These are phyloP conservation scores for Pontederia paniculata DNA, from an alignment of 176 grass and related monocot species.

Conservation along the genomic window DNA sequence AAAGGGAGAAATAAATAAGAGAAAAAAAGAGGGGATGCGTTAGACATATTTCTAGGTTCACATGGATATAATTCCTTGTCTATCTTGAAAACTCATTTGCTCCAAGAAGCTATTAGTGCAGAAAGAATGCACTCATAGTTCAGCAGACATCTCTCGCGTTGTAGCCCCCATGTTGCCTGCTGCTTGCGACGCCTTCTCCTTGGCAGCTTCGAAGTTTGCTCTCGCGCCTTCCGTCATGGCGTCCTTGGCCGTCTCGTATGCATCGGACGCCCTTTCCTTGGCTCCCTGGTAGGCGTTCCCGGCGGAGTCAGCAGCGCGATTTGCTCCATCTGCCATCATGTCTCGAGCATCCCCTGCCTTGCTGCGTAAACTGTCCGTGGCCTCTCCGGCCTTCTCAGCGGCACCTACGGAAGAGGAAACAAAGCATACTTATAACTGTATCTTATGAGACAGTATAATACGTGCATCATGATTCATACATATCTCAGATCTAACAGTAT, in stretches of 20 bases:
- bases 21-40: neutral
- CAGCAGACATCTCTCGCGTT: neutral
- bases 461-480: too few relatives aligned
- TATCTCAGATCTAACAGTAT: too few relatives aligned
- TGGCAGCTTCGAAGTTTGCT: conserved; percentile 20
- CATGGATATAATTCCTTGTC: too few relatives aligned
- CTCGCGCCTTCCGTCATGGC: conserved; percentile 13
- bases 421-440: too few relatives aligned
- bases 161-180: conserved; percentile 21
- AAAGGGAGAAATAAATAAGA: neutral
- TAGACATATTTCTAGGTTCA: too few relatives aligned
- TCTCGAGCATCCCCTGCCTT: neutral
- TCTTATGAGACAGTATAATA: too few relatives aligned
- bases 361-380: neutral
- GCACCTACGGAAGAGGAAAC: neutral
- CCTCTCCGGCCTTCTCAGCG: neutral
- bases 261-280: conserved; percentile 15
- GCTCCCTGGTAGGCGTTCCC: conserved; percentile 13
- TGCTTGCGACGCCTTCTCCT: conserved; percentile 25
- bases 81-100: too few relatives aligned
- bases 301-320: neutral
- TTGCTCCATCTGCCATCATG: neutral
- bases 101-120: too few relatives aligned
- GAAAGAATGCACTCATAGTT: neutral
- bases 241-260: conserved; percentile 17